phyloP scores from a whole-genome alignment of 495 filamentous ascomycete genomes.

The Hypomontagnella monticulosa region DNA sequence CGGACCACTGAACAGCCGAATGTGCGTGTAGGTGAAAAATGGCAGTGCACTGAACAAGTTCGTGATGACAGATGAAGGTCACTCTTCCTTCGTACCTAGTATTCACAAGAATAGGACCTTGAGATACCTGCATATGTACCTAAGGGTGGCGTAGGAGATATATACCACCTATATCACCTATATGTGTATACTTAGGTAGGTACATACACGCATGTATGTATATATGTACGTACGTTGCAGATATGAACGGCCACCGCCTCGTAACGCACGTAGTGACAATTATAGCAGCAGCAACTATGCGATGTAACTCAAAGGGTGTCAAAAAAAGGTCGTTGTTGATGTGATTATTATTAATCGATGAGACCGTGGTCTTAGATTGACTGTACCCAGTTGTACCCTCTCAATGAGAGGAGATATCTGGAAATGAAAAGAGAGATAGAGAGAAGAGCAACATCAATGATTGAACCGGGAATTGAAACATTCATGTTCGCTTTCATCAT shows the following conservation, averaged over 20 bases:
- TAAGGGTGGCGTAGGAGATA: background rate
- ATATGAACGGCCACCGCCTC: conserved; percentile 24
- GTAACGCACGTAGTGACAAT: conserved; percentile 33
- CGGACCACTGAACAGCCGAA: background rate
- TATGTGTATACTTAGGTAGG: background rate
- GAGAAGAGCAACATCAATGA: background rate
- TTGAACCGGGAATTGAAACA: background rate
- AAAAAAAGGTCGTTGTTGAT: conserved; percentile 30
- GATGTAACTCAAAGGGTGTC: conserved; percentile 42
- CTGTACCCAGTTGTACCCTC: background rate
- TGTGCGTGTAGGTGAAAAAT: too few species aligned
- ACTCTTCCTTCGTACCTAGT: conserved; percentile 13
- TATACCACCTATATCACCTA: background rate
- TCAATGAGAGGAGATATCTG: background rate
- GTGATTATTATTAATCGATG: conserved; percentile 40
- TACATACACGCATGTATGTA: background rate
- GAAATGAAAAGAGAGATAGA: background rate
- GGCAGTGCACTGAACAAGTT: conserved; percentile 9
- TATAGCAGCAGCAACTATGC: conserved; percentile 42
- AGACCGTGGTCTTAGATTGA: conserved; percentile 34
- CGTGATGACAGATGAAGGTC: conserved; percentile 2
- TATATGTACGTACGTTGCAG: conserved; percentile 18
- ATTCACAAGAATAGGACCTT: background rate
- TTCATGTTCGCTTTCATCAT: background rate
- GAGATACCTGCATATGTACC: conserved; percentile 1